Evolutionary conservation across 164 flowering plant genomes (phyloP).

Genomic region (Annona cherimola): DNA sequence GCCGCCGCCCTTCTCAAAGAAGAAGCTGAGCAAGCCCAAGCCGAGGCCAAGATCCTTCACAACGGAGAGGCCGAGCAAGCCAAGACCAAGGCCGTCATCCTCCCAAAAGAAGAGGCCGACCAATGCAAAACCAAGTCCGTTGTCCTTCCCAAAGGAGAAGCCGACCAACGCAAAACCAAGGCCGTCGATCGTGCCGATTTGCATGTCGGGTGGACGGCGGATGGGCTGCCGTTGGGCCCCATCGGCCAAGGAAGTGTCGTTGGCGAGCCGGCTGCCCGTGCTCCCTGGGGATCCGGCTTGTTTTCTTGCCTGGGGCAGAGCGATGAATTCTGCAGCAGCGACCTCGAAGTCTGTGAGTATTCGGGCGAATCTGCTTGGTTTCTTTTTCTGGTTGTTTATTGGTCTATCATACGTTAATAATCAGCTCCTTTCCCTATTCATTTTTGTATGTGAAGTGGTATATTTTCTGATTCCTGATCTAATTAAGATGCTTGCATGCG

Average conservation of each 20-base stretch:
- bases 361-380: not conserved
- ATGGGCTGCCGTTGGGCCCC: slow-evolving; percentile 47
- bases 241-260: slow-evolving; percentile 58
- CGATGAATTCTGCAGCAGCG: slow-evolving; percentile 93
- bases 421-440: not conserved
- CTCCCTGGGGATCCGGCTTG: slow-evolving; percentile 68
- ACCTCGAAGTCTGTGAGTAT: slow-evolving; percentile 92
- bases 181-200: no score
- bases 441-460: no score
- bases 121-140: slow-evolving; percentile 9
- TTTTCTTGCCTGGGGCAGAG: slow-evolving; percentile 72
- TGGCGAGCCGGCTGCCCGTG: slow-evolving; percentile 57
- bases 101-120: slow-evolving; percentile 9
- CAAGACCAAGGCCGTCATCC: no score
- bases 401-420: not conserved
- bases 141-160: not conserved
- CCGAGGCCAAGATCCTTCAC: no score
- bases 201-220: slow-evolving; percentile 51
- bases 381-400: not conserved
- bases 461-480: no score
- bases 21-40: no score
- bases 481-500: no score
- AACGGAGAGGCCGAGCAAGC: no score
- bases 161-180: slow-evolving; percentile 6
- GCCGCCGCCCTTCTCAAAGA: no score